Base-by-base conservation (phyloP, 148 eudicot genomes). In the Rhododendron ovatum region DNA sequence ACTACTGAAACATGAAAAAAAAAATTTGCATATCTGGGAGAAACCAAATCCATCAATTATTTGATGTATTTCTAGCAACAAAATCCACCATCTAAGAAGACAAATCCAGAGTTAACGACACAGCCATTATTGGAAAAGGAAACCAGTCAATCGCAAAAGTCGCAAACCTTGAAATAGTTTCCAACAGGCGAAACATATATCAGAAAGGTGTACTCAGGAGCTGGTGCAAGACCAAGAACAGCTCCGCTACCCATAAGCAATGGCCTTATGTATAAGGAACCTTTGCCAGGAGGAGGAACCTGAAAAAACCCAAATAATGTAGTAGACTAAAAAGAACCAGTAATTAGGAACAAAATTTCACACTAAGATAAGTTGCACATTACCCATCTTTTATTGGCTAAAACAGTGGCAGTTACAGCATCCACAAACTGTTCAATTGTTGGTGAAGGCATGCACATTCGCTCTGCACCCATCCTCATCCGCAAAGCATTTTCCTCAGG, bases 371-470 rank as follows among this genome's bases (percentile, higher is more conserved):
- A 35, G 45, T 26, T 12, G 41, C 59, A 55, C 7, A 79, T 88
- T 97, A 97, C 99, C 99, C 99, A 97, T 89, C 95, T 93, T 83
- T 95, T 90, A 90, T 97, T 97, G 79, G 98, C 98, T 73, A 94
- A 86, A 82, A 94, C 99, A 82, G 96, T 97, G 47, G 86, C 91
- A 87, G 92, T 93, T 33, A 97, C 98, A 84, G 99, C 98, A 90
- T 92, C 94, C 88, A 97, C 78, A 88, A 97, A 97, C 87, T 97
- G 98, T 35, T 51, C 55, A 51, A 41, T 94, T 71, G 93, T 91
- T 59, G 99, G 99, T 47, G 98, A 93, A 87, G 96, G 94, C 99
- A 97, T 97, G 92, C 99, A 97, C 98, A 97, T 95, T 84, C 99
- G 92, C 86, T 95, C 98, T n/a, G 99, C 98, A 67, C 99, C 99